A percentile compares a stretch with the other conserved stretches of the same genome.
Conservation (phyloP, 2,329 filamentous ascomycete genomes). For the Sphaerulina vaccinii region DNA sequence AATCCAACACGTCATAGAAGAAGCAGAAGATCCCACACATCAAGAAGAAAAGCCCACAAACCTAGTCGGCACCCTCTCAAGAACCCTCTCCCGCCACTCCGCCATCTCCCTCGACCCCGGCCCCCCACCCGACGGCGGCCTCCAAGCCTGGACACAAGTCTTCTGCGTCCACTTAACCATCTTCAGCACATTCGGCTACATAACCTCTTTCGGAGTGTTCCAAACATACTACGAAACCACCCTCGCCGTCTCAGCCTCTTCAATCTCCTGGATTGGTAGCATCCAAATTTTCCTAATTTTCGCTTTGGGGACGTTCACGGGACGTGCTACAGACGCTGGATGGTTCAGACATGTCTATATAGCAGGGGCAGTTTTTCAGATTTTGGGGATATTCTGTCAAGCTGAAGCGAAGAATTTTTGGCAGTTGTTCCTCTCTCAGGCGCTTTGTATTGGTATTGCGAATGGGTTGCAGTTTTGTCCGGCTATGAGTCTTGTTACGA, state of each 20-base stretch:
- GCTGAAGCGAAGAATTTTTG: slow-evolving; percentile 52
- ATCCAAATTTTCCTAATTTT: slow-evolving; percentile 55
- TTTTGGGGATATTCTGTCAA: slow-evolving; percentile 54
- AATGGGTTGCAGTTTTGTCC: slow-evolving; percentile 65
- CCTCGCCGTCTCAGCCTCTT: slow-evolving; percentile 40
- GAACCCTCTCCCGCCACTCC: slow-evolving; percentile 31
- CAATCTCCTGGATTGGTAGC: slow-evolving; percentile 55
- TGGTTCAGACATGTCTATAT: slow-evolving; percentile 48
- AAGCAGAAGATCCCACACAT: slow-evolving; percentile 19
- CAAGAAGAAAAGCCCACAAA: slow-evolving; percentile 7
- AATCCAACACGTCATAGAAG: slow-evolving; percentile 22
- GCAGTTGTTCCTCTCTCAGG: slow-evolving; percentile 56
- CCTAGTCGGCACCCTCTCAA: slow-evolving; percentile 16
- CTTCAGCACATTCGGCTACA: slow-evolving; percentile 36
- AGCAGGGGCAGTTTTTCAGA: slow-evolving; percentile 47
- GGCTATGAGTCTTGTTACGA: slow-evolving; percentile 62
- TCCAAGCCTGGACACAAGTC: slow-evolving; percentile 38
- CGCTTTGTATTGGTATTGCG: slow-evolving; percentile 53
- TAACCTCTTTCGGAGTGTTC: slow-evolving; percentile 40
- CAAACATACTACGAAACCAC: slow-evolving; percentile 46
- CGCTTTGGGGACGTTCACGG: slow-evolving; percentile 52
- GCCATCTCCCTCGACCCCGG: slow-evolving; percentile 35
- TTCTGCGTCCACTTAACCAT: slow-evolving; percentile 33
- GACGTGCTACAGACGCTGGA: slow-evolving; percentile 54
- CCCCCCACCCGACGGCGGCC: slow-evolving; percentile 46